Base-by-base conservation (phyloP, 192 early-diverging fungal genomes). In the Coemansia sp. region DNA sequence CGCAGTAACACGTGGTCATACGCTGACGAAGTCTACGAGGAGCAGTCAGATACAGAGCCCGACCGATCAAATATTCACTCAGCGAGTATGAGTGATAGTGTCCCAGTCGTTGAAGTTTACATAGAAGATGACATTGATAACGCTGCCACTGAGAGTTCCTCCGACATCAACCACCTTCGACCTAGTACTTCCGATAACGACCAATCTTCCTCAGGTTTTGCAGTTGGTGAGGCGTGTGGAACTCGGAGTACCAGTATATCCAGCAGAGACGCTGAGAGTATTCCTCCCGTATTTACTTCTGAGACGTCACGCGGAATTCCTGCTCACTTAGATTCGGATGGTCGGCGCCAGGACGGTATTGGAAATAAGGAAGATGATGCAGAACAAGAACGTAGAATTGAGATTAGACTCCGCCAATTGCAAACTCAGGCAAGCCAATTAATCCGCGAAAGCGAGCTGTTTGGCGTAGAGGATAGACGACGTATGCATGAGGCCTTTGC, bases 261-360 rank as follows among this genome's bases (percentile, higher is more conserved):
- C 18, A 40, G 39, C 43, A 41, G 19, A 15, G 37, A 4, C 22
- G 33, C 27, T 15, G 22, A 52, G 34, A 37, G 34, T 10, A 6
- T 17, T 34, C 68, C 74, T 13, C 62, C 65, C 12, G 64, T 65
- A 1, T 72, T 78, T 30, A 72, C 75, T 2, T 53, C 53, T 1
- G 69, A 78, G 38, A 30, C 27, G 6, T n/a, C n/a, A 5, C 50
- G 21, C 25, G 10, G 4, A 4, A 48, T 48, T 7, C 46, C 23
- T 48, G 46, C 46, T 23, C 11, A 4, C 14, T 21, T 15, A 11
- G 10, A 48, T 48, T 23, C 22, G 8, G 46, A 22, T 5, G 46
- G 46, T 24, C 5, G 25, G 21, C 46, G 5, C 14, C 2, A 48
- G 5, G 17, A 48, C 8, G 46, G 25, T 24, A 11, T 3, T 13